These are phyloP conservation scores for Yamadazyma epiphylla DNA, from an alignment of 1,139 yeast species.

Conservation along the genomic window DNA sequence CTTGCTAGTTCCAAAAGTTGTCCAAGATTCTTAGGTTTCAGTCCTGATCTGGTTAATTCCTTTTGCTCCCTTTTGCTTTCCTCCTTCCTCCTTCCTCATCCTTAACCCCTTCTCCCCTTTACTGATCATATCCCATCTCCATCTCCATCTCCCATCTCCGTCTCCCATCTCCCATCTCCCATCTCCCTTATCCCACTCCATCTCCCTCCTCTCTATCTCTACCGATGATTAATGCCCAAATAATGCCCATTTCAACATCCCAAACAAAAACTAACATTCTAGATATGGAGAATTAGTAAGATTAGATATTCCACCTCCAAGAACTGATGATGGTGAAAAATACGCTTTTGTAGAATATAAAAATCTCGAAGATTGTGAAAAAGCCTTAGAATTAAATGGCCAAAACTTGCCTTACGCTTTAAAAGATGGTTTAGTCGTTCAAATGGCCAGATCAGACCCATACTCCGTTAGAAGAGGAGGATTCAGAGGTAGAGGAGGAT, in stretches of 20 bases:
- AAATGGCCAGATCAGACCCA: conserved; percentile 57
- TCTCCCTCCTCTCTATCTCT: conserved; percentile 5
- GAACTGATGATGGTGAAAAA: conserved; percentile 59
- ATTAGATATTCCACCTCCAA: conserved; percentile 69
- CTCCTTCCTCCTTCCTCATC: conserved; percentile 4
- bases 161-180: conserved; percentile 5
- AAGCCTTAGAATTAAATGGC: conserved; percentile 53
- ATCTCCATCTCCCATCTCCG: conserved; percentile 3
- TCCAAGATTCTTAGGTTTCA: too few species aligned
- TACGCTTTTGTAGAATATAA: conserved; percentile 74
- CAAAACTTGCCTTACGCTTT: conserved; percentile 38
- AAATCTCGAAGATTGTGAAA: conserved; percentile 56
- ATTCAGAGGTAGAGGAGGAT: conserved; percentile 23
- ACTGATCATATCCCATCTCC: conserved; percentile 6
- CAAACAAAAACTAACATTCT: conserved; percentile 3
- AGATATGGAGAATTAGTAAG: conserved; percentile 64
- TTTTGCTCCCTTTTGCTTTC: conserved; percentile 5
- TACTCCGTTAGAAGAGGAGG: conserved; percentile 36
- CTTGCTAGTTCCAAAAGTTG: too few species aligned
- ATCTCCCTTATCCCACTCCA: conserved; percentile 4
- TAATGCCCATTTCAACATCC: conserved; percentile 3
- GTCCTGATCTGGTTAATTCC: conserved; percentile 2
- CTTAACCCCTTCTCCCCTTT: conserved; percentile 6
- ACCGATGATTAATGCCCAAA: conserved; percentile 3
- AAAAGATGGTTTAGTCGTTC: conserved; percentile 46